Evolutionary conservation across 2,329 filamentous ascomycete species (phyloP).

Genomic region (Plectosphaerella plurivora): DNA sequence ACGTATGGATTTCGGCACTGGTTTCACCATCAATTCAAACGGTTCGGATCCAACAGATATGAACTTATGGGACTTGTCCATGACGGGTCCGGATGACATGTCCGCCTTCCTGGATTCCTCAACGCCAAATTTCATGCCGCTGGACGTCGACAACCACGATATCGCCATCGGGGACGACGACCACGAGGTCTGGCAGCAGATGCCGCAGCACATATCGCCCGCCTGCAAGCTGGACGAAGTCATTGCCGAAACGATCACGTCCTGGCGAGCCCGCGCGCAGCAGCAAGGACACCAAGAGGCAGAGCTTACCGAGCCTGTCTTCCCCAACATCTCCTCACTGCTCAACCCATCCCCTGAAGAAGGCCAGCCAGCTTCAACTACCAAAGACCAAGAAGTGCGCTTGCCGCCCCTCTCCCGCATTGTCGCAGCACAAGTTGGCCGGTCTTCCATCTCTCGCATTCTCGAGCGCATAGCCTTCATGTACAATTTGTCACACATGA

Average conservation of each 20-base stretch:
- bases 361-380: no score
- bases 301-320: conserved; percentile 9
- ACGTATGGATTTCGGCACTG: no score
- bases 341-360: conserved; percentile 8
- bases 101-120: no score
- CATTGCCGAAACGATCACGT: not conserved
- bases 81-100: no score
- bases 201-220: not conserved
- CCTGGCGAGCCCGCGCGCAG: not conserved
- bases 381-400: no score
- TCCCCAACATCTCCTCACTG: conserved; percentile 18
- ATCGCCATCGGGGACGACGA: no score
- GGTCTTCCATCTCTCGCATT: not conserved
- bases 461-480: conserved; percentile 14
- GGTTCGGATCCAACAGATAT: no score
- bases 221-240: not conserved
- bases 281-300: conserved; percentile 4
- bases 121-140: no score
- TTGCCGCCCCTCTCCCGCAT: not conserved
- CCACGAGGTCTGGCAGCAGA: no score
- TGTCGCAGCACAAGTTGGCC: not conserved
- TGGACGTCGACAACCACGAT: no score
- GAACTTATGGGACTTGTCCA: no score
- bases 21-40: no score
- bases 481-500: conserved; percentile 10